phyloP scores from a whole-genome alignment of 345 rosid genomes.

The Boechera stricta region DNA sequence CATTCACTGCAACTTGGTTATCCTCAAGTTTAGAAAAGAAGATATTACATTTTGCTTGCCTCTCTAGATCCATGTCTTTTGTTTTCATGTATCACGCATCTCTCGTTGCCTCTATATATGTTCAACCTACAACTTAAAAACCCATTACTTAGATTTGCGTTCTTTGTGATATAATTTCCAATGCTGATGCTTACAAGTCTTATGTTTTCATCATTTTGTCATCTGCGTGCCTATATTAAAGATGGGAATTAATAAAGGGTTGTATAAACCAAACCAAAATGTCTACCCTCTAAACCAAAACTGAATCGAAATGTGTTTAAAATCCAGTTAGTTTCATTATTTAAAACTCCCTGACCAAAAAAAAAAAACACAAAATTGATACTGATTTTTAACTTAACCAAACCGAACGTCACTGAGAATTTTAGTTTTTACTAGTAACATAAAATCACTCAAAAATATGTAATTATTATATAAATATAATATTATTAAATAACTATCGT shows the following conservation, averaged over 20 bases:
- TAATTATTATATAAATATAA: not conserved
- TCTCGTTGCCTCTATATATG: conserved; percentile 24
- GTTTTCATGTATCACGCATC: conserved; percentile 34
- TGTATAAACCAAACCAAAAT: not conserved
- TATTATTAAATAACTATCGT: not conserved
- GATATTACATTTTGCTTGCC: conserved; percentile 7
- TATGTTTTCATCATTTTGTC: not conserved
- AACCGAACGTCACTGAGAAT: not conserved
- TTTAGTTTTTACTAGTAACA: not conserved
- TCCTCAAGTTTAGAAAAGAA: conserved; percentile 15
- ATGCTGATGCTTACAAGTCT: conserved; percentile 1
- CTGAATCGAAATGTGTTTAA: not conserved
- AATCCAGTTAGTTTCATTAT: too few relatives aligned
- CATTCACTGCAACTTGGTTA: conserved; percentile 8
- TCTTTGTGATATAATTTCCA: conserved; percentile 8
- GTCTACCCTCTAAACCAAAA: not conserved
- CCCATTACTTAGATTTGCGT: conserved; percentile 8
- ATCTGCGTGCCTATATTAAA: not conserved
- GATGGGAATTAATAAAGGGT: not conserved
- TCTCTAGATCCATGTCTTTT: conserved; percentile 34
- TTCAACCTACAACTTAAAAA: conserved; percentile 11
- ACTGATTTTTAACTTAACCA: not conserved
- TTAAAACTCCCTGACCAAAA: too few relatives aligned
- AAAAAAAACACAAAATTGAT: not conserved
- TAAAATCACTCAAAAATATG: not conserved